Conservation (phyloP, 2,329 filamentous ascomycete species). For the Bipolaris oryzae region DNA sequence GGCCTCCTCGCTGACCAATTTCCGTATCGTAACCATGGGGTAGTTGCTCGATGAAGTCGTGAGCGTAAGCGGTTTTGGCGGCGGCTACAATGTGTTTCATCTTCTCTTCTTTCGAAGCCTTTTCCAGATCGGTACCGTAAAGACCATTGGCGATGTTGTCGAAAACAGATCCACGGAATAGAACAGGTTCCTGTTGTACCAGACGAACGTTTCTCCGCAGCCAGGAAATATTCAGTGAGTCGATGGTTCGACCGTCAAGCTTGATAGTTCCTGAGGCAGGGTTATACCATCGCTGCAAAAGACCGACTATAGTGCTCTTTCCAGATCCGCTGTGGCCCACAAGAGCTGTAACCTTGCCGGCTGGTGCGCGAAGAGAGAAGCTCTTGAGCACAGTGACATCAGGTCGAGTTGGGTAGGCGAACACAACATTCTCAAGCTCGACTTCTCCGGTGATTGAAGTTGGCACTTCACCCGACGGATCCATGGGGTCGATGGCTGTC, state of each 20-base stretch:
- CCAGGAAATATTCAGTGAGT: constrained; percentile 46
- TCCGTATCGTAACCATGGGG: constrained; percentile 91
- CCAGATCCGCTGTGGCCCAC: constrained; percentile 80
- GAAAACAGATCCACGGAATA: constrained; percentile 88
- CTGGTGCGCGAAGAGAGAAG: constrained; percentile 54
- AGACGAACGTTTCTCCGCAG: constrained; percentile 74
- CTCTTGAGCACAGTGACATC: constrained; percentile 78
- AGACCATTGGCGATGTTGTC: constrained; percentile 87
- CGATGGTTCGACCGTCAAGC: constrained; percentile 70
- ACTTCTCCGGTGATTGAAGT: constrained; percentile 53
- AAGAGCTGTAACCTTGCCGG: constrained; percentile 57
- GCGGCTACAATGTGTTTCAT: constrained; percentile 76
- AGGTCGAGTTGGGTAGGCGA: constrained; percentile 84
- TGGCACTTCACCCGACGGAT: constrained; percentile 14
- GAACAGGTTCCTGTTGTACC: constrained; percentile 69
- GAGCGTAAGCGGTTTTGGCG: constrained; percentile 79
- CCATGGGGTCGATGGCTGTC: constrained; percentile 18
- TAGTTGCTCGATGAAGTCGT: constrained; percentile 82
- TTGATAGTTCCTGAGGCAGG: constrained; percentile 73
- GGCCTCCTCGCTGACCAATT: constrained; percentile 88
- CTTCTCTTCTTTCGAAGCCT: constrained; percentile 68
- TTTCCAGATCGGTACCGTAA: constrained; percentile 78
- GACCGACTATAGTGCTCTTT: constrained; percentile 88
- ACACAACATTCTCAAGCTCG: constrained; percentile 78
- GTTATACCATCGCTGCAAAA: constrained; percentile 91